Percentiles rank a stretch among this genome's conserved stretches.
phyloP scores from a whole-genome alignment of 495 filamentous ascomycete genomes.

The Neurospora sp. region DNA sequence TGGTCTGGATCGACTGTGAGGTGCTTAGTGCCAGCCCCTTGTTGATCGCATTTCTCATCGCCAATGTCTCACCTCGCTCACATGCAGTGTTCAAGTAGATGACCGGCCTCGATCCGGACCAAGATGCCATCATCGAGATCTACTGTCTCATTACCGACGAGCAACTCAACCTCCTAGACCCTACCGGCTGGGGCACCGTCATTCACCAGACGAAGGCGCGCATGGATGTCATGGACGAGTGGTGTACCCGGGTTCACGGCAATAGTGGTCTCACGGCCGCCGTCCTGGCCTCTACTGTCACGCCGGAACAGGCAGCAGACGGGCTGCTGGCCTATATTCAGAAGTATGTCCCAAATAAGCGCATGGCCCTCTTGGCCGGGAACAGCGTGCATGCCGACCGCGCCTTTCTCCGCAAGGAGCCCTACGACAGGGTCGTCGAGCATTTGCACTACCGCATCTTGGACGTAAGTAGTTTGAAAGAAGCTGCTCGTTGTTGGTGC shows the following conservation, averaged over 20 bases:
- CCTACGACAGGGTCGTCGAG: slow-evolving; percentile 61
- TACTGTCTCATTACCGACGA: slow-evolving; percentile 86
- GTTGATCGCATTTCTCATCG: neutral
- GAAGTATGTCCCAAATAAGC: slow-evolving; percentile 51
- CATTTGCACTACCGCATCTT: slow-evolving; percentile 83
- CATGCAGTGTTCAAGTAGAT: slow-evolving; percentile 46
- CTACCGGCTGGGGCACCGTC: slow-evolving; percentile 66
- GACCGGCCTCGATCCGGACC: slow-evolving; percentile 76
- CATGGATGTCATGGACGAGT: slow-evolving; percentile 66
- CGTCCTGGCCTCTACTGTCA: slow-evolving; percentile 63
- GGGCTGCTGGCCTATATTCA: slow-evolving; percentile 69
- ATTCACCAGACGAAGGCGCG: slow-evolving; percentile 62
- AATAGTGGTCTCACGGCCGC: slow-evolving; percentile 69
- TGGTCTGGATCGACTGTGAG: slow-evolving; percentile 90
- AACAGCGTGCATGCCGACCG: slow-evolving; percentile 89
- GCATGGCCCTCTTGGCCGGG: slow-evolving; percentile 67
- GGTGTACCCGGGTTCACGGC: slow-evolving; percentile 48
- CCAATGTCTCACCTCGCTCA: neutral
- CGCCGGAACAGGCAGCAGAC: slow-evolving; percentile 59
- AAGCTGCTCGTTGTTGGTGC: slow-evolving; percentile 77
- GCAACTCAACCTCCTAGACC: slow-evolving; percentile 65
- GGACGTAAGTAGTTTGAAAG: slow-evolving; percentile 86
- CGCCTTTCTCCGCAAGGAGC: slow-evolving; percentile 64
- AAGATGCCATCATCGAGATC: slow-evolving; percentile 81
- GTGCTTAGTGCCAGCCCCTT: slow-evolving; percentile 28